These are phyloP conservation scores for Fusarium luffae DNA, from an alignment of 2,329 filamentous ascomycete species.

Conservation along the genomic window DNA sequence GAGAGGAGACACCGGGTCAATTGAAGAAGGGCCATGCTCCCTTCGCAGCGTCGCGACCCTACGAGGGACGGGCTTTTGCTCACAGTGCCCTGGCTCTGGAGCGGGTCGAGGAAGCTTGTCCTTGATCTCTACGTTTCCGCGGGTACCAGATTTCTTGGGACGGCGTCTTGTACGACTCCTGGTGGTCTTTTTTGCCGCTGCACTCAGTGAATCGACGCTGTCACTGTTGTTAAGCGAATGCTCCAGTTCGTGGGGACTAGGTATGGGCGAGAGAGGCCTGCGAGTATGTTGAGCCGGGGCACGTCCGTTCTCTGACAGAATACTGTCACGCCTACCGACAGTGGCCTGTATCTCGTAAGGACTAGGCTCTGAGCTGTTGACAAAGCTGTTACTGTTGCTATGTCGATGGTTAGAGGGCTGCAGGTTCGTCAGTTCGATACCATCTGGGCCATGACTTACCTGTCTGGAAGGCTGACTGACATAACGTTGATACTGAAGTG, in stretches of 20 bases:
- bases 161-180: background rate
- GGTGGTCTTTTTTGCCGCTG: background rate
- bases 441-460: slow-evolving; percentile 1
- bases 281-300: background rate
- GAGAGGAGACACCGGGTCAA: slow-evolving; percentile 19
- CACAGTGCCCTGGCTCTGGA: background rate
- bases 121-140: slow-evolving; percentile 5
- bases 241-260: background rate
- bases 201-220: background rate
- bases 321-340: background rate
- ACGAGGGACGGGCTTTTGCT: background rate
- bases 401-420: background rate
- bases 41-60: background rate
- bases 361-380: background rate
- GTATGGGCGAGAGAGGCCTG: background rate
- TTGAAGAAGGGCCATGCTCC: background rate
- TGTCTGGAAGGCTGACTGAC: background rate
- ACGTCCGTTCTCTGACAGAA: background rate
- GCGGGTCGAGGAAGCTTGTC: background rate
- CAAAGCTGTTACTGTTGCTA: background rate
- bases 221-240: background rate
- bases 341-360: background rate
- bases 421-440: slow-evolving; percentile 8
- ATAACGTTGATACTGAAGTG: background rate
- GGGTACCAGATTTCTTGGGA: background rate